Evolutionary conservation across 805 yeast species (phyloP), one percentile per base, ranked within the genome.

Genomic region (Ogataea naganishii): DNA sequence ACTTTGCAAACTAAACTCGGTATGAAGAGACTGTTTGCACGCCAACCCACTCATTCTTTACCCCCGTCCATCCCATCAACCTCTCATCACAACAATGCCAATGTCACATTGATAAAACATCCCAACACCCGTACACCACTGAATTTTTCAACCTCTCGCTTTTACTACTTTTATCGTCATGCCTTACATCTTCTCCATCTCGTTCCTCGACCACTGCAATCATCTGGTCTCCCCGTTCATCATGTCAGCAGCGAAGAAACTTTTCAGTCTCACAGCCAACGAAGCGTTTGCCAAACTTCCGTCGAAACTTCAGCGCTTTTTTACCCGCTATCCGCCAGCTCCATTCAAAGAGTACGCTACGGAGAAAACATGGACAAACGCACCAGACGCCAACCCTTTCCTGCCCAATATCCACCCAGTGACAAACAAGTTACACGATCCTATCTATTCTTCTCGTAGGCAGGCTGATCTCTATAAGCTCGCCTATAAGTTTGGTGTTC

Each of bases 361-460:
- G 3, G 67, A 64, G 38, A 80, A 94, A 30, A 71, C 82, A 2
- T 59, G 72, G 18, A 75, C 82, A 14, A 60, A 58, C 28, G 88
- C 85, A 28, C 66, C 71, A 14, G 70, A 72, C 36, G 81, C 86
- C 43, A 88, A 88, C 56, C 96, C 96, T 31, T 88, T 88, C 54
- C 55, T 84, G 32, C 79, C 94, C 15, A 86, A 84, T 54, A 80
- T 70, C 47, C 86, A 86, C 53, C 85, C 94, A 14, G 71, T 80
- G 14, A 84, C 94, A 14, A 72, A 80, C n/a, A 65, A 60, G 43
- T 73, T 77, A 60, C 94, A 83, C 45, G 73, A 75, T 35, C 83
- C 96, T 16, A 66, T 74, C 41, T 82, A 72, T 56, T 82, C 95
- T 7, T 61, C 78, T 47, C 72, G 95, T 59, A 72, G 89, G 46